Conservation (phyloP, 2,329 filamentous ascomycete species). For the Zymoseptoria brevis region DNA sequence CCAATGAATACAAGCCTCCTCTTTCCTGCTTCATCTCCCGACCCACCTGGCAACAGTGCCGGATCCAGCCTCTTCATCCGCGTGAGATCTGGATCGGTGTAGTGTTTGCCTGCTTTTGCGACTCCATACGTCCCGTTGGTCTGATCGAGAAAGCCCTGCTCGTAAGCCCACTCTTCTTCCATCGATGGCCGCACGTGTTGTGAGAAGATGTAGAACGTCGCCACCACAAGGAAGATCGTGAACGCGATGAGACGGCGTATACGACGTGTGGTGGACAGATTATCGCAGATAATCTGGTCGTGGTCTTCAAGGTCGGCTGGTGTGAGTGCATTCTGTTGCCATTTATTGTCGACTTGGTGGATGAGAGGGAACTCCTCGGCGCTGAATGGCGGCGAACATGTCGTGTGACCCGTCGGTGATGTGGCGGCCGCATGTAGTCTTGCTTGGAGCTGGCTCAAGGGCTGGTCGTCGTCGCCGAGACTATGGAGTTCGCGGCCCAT, state of each 20-base stretch:
- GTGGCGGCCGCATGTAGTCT: neutral
- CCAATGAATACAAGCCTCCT: constrained; percentile 72
- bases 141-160: constrained; percentile 27
- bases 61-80: constrained; percentile 44
- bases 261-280: constrained; percentile 14
- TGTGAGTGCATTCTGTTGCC: constrained; percentile 13
- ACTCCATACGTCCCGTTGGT: constrained; percentile 25
- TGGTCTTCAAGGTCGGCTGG: constrained; percentile 8
- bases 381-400: neutral
- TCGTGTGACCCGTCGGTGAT: neutral
- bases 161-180: constrained; percentile 28
- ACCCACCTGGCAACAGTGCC: constrained; percentile 26
- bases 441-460: neutral
- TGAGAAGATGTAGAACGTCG: constrained; percentile 31
- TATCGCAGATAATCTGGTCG: constrained; percentile 10
- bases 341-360: constrained; percentile 22
- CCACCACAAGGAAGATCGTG: constrained; percentile 24
- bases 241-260: constrained; percentile 28
- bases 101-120: constrained; percentile 19
- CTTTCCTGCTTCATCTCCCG: constrained; percentile 28
- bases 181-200: constrained; percentile 31
- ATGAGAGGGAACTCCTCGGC: constrained; percentile 16
- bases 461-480: neutral
- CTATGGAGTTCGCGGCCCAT: neutral
- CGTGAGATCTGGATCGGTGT: constrained; percentile 34